Evolutionary conservation across 1,139 yeast genomes (phyloP).

Genomic region (Diutina ranongensis): DNA sequence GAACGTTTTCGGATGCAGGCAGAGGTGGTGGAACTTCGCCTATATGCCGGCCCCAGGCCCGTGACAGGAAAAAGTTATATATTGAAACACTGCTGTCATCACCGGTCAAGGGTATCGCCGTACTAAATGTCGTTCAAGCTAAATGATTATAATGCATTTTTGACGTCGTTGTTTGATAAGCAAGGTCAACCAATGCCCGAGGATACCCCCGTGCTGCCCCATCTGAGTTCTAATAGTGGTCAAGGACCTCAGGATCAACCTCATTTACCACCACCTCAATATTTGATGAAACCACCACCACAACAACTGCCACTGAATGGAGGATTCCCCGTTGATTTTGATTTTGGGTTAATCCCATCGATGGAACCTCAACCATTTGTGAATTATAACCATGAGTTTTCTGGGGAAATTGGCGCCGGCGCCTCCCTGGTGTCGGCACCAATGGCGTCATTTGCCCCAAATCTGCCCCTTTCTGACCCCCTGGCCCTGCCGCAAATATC

Average conservation of each 20-base stretch:
- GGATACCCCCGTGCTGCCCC: constrained; percentile 3
- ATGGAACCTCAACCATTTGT: not conserved
- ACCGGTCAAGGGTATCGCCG: not conserved
- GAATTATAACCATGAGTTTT: not conserved
- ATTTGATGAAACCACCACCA: not conserved
- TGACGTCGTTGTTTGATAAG: constrained; percentile 20
- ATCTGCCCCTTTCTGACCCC: constrained; percentile 2
- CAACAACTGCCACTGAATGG: not conserved
- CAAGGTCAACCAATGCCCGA: constrained; percentile 7
- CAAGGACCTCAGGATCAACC: not conserved
- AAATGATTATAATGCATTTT: constrained; percentile 23
- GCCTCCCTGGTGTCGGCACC: not conserved
- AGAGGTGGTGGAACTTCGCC: too few relatives aligned
- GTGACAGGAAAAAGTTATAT: not conserved
- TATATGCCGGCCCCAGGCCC: not conserved
- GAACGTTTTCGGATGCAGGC: not conserved
- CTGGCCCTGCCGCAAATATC: not conserved
- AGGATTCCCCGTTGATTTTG: constrained; percentile 21
- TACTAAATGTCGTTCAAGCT: constrained; percentile 19
- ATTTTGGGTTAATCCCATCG: constrained; percentile 16
- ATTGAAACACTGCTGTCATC: not conserved
- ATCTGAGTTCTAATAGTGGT: not conserved
- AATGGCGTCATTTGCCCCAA: not conserved
- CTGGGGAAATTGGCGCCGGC: not conserved
- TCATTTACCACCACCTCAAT: not conserved